phyloP scores from a whole-genome alignment of 176 grass and related monocot species.

The Pontederia crassipes region DNA sequence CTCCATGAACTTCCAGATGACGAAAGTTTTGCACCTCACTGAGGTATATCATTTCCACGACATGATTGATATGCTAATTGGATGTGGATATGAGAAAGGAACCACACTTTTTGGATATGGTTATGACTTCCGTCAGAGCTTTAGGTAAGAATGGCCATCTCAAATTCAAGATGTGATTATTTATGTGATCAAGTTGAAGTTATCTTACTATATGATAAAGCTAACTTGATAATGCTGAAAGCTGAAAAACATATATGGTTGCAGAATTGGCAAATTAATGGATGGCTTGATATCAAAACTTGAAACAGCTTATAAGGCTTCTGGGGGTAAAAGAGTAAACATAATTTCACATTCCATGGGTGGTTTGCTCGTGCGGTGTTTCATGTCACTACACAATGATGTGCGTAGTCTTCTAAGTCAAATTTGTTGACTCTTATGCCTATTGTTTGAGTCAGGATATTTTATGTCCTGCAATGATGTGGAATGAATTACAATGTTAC shows the following conservation, averaged over 20 bases:
- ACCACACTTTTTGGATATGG: constrained; percentile 88
- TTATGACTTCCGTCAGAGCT: constrained; percentile 92
- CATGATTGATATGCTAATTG: constrained; percentile 87
- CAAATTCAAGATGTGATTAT: neutral
- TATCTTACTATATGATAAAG: neutral
- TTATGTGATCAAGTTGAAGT: constrained; percentile 2
- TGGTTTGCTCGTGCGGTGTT: constrained; percentile 77
- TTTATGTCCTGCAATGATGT: neutral
- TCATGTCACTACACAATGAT: constrained; percentile 79
- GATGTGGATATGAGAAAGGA: constrained; percentile 83
- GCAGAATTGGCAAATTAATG: constrained; percentile 78
- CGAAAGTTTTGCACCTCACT: constrained; percentile 41
- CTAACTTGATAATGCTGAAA: neutral
- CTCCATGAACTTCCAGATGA: constrained; percentile 41
- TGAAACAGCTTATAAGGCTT: constrained; percentile 80
- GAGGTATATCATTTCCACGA: constrained; percentile 91
- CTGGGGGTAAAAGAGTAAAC: constrained; percentile 74
- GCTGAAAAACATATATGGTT: constrained; percentile 12
- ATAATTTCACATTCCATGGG: constrained; percentile 98
- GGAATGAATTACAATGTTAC: constrained; percentile 1
- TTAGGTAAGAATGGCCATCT: constrained; percentile 41
- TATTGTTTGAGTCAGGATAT: constrained; percentile 6
- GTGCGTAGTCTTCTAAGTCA: constrained; percentile 29
- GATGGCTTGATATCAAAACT: constrained; percentile 74
- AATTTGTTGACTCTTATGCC: neutral